Evolutionary conservation across 2,329 filamentous ascomycete species (phyloP).

Genomic region (Decorospora gaudefroyi): DNA sequence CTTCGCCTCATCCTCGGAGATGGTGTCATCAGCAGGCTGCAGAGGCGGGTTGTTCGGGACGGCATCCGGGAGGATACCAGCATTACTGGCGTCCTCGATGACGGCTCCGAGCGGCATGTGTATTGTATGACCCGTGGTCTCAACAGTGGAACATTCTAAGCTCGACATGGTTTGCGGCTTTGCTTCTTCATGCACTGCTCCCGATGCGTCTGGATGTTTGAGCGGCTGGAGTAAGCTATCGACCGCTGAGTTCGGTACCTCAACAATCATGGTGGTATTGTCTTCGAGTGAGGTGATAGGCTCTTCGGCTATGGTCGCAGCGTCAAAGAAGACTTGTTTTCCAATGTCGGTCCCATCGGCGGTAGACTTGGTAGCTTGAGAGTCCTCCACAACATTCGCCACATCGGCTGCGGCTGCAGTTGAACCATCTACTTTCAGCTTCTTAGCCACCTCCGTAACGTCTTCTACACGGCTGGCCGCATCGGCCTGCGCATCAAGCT

Average conservation of each 20-base stretch:
- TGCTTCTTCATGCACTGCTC: not conserved
- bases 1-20: constrained; percentile 32
- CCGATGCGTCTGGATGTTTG: not conserved
- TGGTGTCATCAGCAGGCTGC: constrained; percentile 6
- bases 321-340: not conserved
- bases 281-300: not conserved
- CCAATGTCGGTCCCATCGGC: not conserved
- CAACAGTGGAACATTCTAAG: not conserved
- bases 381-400: not conserved
- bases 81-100: too few species aligned
- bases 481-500: not conserved
- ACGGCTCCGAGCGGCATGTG: too few species aligned
- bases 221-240: not conserved
- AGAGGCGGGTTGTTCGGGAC: not conserved
- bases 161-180: not conserved
- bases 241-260: not conserved
- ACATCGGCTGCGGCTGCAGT: not conserved
- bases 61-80: not conserved
- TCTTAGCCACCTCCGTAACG: not conserved
- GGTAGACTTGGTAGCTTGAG: not conserved
- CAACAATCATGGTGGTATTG: not conserved
- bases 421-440: not conserved
- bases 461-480: not conserved
- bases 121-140: too few species aligned
- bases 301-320: not conserved